A percentile compares a stretch with the other conserved stretches of the same genome.
These are phyloP conservation scores for Suhomyces vadensis DNA, from an alignment of 805 yeast genomes.

Conservation along the genomic window DNA sequence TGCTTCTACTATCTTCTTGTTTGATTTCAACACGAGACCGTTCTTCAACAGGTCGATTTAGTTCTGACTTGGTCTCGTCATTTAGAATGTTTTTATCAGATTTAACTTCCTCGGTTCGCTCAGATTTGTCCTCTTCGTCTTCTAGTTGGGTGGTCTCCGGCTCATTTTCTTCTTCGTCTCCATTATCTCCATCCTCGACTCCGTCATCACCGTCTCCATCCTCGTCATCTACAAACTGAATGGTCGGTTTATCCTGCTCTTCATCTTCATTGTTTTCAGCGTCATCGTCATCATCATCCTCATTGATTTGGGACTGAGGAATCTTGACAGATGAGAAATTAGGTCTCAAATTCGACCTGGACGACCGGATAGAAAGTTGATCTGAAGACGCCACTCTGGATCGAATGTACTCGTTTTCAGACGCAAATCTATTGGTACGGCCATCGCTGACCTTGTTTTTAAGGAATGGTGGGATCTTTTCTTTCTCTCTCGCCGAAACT, in stretches of 20 bases:
- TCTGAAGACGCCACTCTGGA: conserved; percentile 19
- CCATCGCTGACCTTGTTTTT: background rate
- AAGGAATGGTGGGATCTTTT: background rate
- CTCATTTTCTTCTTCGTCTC: conserved; percentile 10
- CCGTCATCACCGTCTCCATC: conserved; percentile 27
- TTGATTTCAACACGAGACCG: conserved; percentile 1
- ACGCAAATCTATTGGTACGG: background rate
- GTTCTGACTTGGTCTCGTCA: background rate
- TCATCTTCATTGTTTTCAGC: conserved; percentile 13
- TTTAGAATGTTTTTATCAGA: background rate
- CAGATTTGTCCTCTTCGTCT: background rate
- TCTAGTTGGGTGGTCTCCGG: background rate
- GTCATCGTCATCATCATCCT: conserved; percentile 59
- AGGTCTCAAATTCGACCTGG: conserved; percentile 49
- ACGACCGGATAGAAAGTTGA: conserved; percentile 33
- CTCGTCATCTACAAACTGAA: conserved; percentile 54
- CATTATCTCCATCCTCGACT: conserved; percentile 14
- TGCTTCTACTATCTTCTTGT: background rate
- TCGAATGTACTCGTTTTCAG: background rate
- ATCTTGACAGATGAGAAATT: conserved; percentile 70
- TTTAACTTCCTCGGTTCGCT: background rate
- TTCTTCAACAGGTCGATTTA: background rate
- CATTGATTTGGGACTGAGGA: conserved; percentile 66
- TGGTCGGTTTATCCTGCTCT: conserved; percentile 50
- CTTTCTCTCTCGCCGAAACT: background rate